phyloP scores from a whole-genome alignment of 192 early-diverging fungal species.

The Coemansia sp. region DNA sequence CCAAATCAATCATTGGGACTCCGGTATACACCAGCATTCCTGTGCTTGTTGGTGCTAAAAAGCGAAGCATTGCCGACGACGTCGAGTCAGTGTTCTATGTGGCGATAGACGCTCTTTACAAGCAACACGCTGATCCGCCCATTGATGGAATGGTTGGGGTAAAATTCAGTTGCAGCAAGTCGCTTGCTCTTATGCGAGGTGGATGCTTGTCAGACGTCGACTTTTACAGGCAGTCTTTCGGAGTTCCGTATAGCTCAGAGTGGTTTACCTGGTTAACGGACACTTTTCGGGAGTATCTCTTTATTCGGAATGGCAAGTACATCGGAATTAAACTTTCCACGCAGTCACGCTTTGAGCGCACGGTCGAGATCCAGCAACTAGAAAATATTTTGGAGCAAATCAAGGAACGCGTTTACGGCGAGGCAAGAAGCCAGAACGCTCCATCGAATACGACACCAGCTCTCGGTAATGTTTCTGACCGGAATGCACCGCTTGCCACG shows the following conservation, averaged over 20 bases:
- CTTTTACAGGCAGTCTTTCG: background rate
- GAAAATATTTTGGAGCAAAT: background rate
- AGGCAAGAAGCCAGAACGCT: too few relatives aligned
- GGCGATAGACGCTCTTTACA: background rate
- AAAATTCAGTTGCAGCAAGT: background rate
- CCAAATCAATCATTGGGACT: background rate
- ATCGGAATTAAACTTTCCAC: background rate
- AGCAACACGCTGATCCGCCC: background rate
- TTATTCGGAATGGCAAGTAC: slow-evolving; percentile 2
- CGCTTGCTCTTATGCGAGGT: background rate
- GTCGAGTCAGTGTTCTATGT: slow-evolving; percentile 4
- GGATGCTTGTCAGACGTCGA: background rate
- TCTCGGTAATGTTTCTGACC: too few relatives aligned
- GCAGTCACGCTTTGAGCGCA: background rate
- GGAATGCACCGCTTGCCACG: too few relatives aligned
- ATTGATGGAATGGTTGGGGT: background rate
- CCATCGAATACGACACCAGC: too few relatives aligned
- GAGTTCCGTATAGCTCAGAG: background rate
- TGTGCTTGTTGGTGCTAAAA: background rate
- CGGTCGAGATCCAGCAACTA: background rate
- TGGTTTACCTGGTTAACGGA: background rate
- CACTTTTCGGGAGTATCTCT: background rate
- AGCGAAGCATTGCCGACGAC: background rate
- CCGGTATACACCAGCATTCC: slow-evolving; percentile 2
- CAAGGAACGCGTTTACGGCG: background rate